Evolutionary conservation across 176 grass and related monocot species (phyloP), one percentile per base, ranked within the genome.

Genomic region (Ampelocalamus luodianensis): DNA sequence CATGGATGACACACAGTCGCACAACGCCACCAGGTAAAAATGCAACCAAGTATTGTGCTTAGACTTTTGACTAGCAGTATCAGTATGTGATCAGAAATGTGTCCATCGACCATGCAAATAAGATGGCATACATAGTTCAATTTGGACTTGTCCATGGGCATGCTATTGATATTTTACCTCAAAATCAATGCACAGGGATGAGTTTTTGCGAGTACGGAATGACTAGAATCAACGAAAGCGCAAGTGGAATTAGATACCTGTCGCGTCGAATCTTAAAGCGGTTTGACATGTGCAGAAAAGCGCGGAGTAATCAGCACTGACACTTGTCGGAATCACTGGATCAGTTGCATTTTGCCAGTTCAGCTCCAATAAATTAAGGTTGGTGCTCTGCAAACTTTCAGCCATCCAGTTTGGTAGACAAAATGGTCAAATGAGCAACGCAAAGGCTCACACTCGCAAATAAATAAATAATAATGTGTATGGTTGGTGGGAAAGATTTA

Each of bases 381-480:
- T 66, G 44, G 49, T 76, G 85, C 61, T 59, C 5, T 5, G 26
- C 8, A 46, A 75, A 37, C 39, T 54, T 48, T 32, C 50, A 32
- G 12, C 46, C 46, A 80, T 16, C 54, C 34, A 54, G 8, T 53
- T 43, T 13, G 10, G 12, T 22, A 12, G 40, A 22, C 14, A 38
- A 10, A 74, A 37, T 14, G 22, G 82, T 76, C 72, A 76, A 67
- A 68, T 37, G 23, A 67, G 34, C 16, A 29, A 66, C 5, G 48
- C 34, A 45, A 13, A 68, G 27, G 48, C 24, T 34, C 3, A 32
- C 11, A 6, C 43, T 45, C 10, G 10, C 43, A 45, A 45, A 45
- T 45, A 45, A 44, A 45, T 45, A 45, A 45, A 45, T 45, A 45
- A 39, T 39, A 39, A 11, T 45, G 43, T 11, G 43, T 45, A 45